These are phyloP conservation scores for Saccharomycopsis sp. DNA, from an alignment of 805 yeast species.

Conservation along the genomic window DNA sequence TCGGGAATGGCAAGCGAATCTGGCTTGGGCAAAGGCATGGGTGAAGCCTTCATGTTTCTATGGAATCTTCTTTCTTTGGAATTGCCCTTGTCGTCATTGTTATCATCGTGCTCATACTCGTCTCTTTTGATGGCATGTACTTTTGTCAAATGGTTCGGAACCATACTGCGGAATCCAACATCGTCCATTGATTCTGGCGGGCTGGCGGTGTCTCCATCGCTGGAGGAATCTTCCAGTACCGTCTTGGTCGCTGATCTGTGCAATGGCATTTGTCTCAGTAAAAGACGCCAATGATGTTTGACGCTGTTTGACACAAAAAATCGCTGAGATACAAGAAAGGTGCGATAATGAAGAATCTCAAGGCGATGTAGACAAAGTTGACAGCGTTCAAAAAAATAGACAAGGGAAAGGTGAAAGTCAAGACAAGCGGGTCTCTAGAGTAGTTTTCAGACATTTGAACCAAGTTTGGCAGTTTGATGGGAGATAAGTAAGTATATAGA, in stretches of 20 bases:
- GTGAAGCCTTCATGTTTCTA: no score
- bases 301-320: slow-evolving; percentile 2
- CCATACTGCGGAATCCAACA: slow-evolving; percentile 7
- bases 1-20: no score
- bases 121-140: no score
- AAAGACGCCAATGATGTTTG: slow-evolving; percentile 4
- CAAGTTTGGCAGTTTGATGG: no score
- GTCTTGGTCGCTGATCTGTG: not conserved
- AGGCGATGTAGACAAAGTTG: not conserved
- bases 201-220: slow-evolving; percentile 11
- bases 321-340: not conserved
- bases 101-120: slow-evolving; percentile 1
- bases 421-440: not conserved
- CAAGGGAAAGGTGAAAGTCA: slow-evolving; percentile 5
- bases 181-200: slow-evolving; percentile 10
- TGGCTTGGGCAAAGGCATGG: no score
- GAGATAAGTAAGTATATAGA: no score
- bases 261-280: not conserved
- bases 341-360: not conserved
- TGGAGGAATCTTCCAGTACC: not conserved
- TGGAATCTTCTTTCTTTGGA: slow-evolving; percentile 17
- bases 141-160: slow-evolving; percentile 9
- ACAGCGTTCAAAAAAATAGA: slow-evolving; percentile 5
- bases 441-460: no score
- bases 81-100: slow-evolving; percentile 2